These are phyloP conservation scores for Yamadazyma membranifaciens DNA, from an alignment of 1,139 yeast species.

Conservation along the genomic window DNA sequence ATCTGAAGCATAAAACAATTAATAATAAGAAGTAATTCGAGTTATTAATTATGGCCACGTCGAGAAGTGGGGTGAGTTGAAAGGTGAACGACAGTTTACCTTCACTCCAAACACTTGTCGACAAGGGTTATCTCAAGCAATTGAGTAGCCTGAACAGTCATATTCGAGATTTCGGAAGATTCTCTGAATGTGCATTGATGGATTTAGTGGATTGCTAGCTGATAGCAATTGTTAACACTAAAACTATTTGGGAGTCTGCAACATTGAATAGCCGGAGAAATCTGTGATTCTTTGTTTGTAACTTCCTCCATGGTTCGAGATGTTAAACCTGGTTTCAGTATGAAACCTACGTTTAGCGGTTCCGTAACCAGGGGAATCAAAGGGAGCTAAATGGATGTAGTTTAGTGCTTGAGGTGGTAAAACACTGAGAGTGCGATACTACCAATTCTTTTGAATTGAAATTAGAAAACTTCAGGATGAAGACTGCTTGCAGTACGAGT, in stretches of 20 bases:
- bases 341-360: constrained; percentile 3
- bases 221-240: constrained; percentile 4
- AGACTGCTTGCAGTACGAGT: background rate
- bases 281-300: constrained; percentile 1
- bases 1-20: background rate
- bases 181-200: constrained; percentile 26
- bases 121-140: constrained; percentile 10
- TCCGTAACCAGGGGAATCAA: constrained; percentile 4
- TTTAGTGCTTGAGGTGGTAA: constrained; percentile 1
- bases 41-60: constrained; percentile 9
- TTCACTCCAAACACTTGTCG: constrained; percentile 10
- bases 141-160: constrained; percentile 11
- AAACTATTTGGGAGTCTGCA: constrained; percentile 2
- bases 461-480: background rate
- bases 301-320: constrained; percentile 4
- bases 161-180: constrained; percentile 10
- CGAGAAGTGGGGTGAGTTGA: constrained; percentile 11
- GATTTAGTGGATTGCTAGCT: constrained; percentile 18
- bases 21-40: background rate
- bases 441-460: background rate
- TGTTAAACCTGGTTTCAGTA: constrained; percentile 3
- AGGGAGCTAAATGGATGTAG: constrained; percentile 5
- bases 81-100: constrained; percentile 7
- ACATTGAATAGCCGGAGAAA: constrained; percentile 1
- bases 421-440: background rate